Evolutionary conservation across 768 basidiomycete genomes (phyloP).

Genomic region (Boletus coccyginus): DNA sequence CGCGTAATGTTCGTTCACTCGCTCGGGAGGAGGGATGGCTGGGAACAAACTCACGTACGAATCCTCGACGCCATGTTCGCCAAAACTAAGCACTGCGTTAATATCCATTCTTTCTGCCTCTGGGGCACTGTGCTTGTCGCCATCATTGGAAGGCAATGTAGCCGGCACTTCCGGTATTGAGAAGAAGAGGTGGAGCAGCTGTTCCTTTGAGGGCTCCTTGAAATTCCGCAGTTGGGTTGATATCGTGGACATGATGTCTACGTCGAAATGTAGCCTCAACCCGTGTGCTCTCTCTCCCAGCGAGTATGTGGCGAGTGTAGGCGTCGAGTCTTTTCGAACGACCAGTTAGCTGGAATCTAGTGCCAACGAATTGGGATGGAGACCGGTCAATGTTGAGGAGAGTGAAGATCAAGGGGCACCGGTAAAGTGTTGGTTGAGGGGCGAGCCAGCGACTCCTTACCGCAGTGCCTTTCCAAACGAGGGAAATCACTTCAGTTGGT

Average conservation of each 20-base stretch:
- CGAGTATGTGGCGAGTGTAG: neutral
- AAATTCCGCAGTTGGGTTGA: conserved; percentile 87
- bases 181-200: conserved; percentile 83
- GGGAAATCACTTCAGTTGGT: conserved; percentile 1
- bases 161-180: conserved; percentile 57
- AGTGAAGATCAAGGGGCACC: neutral
- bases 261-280: conserved; percentile 3
- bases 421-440: conserved; percentile 9
- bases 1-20: neutral
- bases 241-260: conserved; percentile 65
- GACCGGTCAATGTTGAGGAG: neutral
- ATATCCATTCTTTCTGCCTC: conserved; percentile 77
- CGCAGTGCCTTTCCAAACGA: conserved; percentile 18
- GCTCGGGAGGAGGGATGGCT: neutral
- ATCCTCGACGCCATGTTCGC: conserved; percentile 78
- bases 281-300: neutral
- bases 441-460: neutral
- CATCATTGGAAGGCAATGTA: conserved; percentile 18
- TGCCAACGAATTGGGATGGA: conserved; percentile 3
- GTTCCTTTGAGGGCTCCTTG: conserved; percentile 90
- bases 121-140: conserved; percentile 29
- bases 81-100: conserved; percentile 82
- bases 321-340: neutral
- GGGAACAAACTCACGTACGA: conserved; percentile 70
- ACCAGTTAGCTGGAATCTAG: neutral